Evolutionary conservation across 768 basidiomycete genomes (phyloP), one percentile per base, ranked within the genome.

Genomic region (Hygrophoropsis aurantiaca): DNA sequence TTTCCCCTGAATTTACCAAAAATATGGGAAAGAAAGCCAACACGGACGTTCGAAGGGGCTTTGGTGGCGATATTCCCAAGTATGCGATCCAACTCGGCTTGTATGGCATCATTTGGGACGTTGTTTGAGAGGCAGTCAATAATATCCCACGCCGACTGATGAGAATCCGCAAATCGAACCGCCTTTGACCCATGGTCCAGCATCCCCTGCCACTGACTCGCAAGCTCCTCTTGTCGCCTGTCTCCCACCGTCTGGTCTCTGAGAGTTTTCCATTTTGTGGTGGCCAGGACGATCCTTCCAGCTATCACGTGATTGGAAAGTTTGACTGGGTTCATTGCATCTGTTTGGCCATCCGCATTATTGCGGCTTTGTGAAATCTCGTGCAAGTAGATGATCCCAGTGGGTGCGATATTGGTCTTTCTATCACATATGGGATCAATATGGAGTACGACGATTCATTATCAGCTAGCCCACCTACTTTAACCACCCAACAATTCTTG

Each of bases 201-300:
- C 55, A 66, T 55, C 3, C 40, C 33, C 20, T 56, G 53, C 67
- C 67, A 70, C 45, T 56, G 65, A 16, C 51, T 55, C 38, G 50
- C 42, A 25, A 71, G 58, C 44, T 68, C 54, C 11, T 44, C 36
- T 36, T 66, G 65, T 21, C 69, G 58, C 26, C 42, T 48, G 2
- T 42, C 49, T 16, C 30, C 25, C 5, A 46, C 49, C 11, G 58
- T 47, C 19, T 48, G 54, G 45, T 61, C 60, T n/a, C n/a, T n/a
- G n/a, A n/a, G n/a, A n/a, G n/a, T n/a, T n/a, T n/a, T n/a, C 68
- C 66, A 70, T 60, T 66, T 67, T 13, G 69, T 66, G 2, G 69
- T 66, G 18, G 57, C 58, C 10, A 70, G 53, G 13, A 65, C 46
- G 3, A 69, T 59, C 24, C 65, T 59, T n/a, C 49, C 44, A 16